A percentile compares a stretch with the other conserved stretches of the same genome.
Evolutionary conservation across 169 alveolate species (phyloP).

Genomic region (Plasmodium coatneyi): DNA sequence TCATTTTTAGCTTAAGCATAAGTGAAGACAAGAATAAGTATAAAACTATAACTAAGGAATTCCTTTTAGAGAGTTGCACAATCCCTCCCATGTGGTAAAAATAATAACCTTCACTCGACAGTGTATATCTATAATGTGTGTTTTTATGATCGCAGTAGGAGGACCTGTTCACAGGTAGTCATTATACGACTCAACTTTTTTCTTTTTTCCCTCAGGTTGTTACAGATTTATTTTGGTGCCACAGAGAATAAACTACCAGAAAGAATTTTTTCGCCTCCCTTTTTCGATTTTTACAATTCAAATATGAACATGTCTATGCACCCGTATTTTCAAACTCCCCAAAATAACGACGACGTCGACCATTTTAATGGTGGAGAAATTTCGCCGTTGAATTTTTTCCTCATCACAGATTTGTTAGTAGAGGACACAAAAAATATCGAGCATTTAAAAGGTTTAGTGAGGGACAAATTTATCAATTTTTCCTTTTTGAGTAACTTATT

Average conservation of each 20-base stretch:
- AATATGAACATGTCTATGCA: not conserved
- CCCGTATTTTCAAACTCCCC: not conserved
- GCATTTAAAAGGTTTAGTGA: slow-evolving; percentile 21
- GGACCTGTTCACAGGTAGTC: not conserved
- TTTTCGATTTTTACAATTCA: slow-evolving; percentile 28
- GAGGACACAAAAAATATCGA: slow-evolving; percentile 25
- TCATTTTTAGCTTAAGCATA: slow-evolving; percentile 47
- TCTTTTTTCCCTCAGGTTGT: slow-evolving; percentile 20
- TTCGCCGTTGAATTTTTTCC: slow-evolving; percentile 26
- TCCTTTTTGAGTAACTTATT: slow-evolving; percentile 49
- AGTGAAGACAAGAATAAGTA: slow-evolving; percentile 9
- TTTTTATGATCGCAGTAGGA: not conserved
- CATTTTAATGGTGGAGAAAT: not conserved
- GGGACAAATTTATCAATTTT: slow-evolving; percentile 14
- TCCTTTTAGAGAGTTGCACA: slow-evolving; percentile 17
- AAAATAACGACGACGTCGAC: not conserved
- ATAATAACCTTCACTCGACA: not conserved
- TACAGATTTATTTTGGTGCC: slow-evolving; percentile 38
- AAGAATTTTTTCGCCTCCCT: slow-evolving; percentile 36
- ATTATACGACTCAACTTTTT: not conserved
- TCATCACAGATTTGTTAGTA: slow-evolving; percentile 56
- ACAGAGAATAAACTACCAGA: slow-evolving; percentile 22
- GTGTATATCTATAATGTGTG: not conserved
- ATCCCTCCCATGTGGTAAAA: slow-evolving; percentile 44
- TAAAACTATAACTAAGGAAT: not conserved